Evolutionary conservation across 83 land plant species (phyloP), one percentile per base, ranked within the genome.

Genomic region (Thuja plicata): DNA sequence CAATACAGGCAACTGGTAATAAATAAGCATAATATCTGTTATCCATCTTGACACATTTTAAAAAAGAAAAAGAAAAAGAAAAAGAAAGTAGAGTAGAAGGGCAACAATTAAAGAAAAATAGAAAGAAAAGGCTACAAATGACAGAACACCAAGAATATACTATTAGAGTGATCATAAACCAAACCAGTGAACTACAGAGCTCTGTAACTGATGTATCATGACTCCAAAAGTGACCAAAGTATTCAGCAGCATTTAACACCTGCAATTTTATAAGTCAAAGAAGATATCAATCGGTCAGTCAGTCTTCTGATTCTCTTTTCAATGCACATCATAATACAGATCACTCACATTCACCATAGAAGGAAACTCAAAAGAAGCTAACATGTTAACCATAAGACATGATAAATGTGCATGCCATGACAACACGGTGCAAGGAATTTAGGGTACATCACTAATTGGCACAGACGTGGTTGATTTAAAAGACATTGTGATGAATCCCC

Each of bases 101-200:
- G 13, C 21, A 78, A 35, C 43, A 17, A 78, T 38, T 38, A 16
- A 66, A 86, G 50, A 27, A 60, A 86, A 38, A 66, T 16, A 62
- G 8, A 24, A 38, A 86, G 8, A 24, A 38, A 66, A 40, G 34
- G n/a, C 17, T 10, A 37, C 13, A 62, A 86, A 27, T 62, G 40
- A 50, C 45, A 62, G 16, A 24, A 11, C 41, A 62, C 74, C 57
- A 89, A 43, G 37, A 30, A 87, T 62, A 40, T 13, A 19, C 3
- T 52, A 60, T 85, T 50, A 70, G 70, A 32, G 37, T 60, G 89
- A 32, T 71, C 32, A 88, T 43, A 74, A 48, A 66, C 74, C 90
- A 87, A 87, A 89, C 90, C 90, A 89, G 90, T 41, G 90, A 89
- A 8, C 41, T 74, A 57, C 54, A 89, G 38, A 89, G 87, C 88